Evolutionary conservation across 495 filamentous ascomycete genomes (phyloP), one percentile per base, ranked within the genome.

Genomic region (Clavariopsis aquatica): DNA sequence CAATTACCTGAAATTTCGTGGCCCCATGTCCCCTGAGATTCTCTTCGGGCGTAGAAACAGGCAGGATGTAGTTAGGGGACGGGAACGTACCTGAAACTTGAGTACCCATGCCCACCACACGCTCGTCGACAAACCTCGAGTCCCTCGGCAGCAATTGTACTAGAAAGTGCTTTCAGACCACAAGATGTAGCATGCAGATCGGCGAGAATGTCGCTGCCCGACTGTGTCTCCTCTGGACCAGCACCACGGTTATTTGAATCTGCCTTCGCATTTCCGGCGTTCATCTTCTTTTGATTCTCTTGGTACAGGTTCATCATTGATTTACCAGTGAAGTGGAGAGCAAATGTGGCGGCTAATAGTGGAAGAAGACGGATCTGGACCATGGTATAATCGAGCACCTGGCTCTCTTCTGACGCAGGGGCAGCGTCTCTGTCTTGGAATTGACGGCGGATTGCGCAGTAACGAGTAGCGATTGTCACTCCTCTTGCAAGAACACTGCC

Each of bases 91-190:
- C 61, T 82, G 77, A 89, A 87, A 68, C 80, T 83, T 62, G 78
- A 83, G 75, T 88, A 92, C 36, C 89, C 89, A 65, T 92, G 89
- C 23, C 89, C 89, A 70, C 89, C 89, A 63, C 87, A 88, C 17
- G 87, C 86, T 69, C 87, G 80, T 43, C 89, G 81, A 63, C 87
- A 89, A 19, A 87, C 77, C 67, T 92, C 89, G 0, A 90, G 78
- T 38, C 88, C 87, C 53, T 86, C 86, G 31, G 82, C 85, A 19
- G 86, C 87, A 52, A 84, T 87, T 20, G 82, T 85, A 71, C 83
- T 87, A 23, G 83, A 83, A 36, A 88, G 77, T 1, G 87, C 85
- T 74, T 91, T 92, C 20, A 92, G 75, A 65, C 87, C 89, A 60
- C 86, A 89, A 9, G 87, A 89, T 3, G 87, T 87, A 15, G 86